Percentiles rank a stretch among this genome's conserved stretches.
Evolutionary conservation across 1,139 yeast species (phyloP).

Genomic region (Pichia sp.): DNA sequence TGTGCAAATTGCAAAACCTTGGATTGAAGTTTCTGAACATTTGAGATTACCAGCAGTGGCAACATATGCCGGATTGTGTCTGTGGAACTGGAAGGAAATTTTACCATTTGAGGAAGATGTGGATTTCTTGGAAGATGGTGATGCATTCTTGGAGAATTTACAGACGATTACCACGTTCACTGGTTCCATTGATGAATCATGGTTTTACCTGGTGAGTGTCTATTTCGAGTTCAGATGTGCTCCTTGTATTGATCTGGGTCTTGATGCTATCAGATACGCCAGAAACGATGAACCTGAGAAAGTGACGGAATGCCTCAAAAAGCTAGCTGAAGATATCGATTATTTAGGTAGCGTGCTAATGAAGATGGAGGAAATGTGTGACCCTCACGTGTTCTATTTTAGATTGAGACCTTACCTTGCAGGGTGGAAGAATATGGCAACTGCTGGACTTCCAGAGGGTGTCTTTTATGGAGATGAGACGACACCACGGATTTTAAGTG

Average conservation of each 20-base stretch:
- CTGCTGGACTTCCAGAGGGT: slow-evolving; percentile 72
- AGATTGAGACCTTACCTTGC: slow-evolving; percentile 85
- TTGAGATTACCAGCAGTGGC: slow-evolving; percentile 80
- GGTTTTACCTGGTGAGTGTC: slow-evolving; percentile 89
- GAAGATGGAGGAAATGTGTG: slow-evolving; percentile 92
- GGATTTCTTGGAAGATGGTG: slow-evolving; percentile 22
- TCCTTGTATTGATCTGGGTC: slow-evolving; percentile 49
- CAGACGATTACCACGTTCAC: slow-evolving; percentile 82
- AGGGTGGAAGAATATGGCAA: slow-evolving; percentile 92
- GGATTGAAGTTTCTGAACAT: slow-evolving; percentile 47
- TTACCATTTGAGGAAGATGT: slow-evolving; percentile 33
- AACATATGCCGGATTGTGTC: slow-evolving; percentile 78
- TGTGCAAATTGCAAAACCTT: slow-evolving; percentile 59
- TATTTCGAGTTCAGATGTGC: slow-evolving; percentile 83
- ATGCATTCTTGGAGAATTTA: slow-evolving; percentile 53
- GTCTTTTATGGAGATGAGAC: slow-evolving; percentile 67
- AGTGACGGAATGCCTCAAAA: slow-evolving; percentile 46
- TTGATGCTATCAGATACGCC: slow-evolving; percentile 55
- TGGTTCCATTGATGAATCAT: slow-evolving; percentile 84
- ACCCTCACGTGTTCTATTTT: slow-evolving; percentile 84
- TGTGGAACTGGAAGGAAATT: slow-evolving; percentile 78
- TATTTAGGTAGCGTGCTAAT: slow-evolving; percentile 65
- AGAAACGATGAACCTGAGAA: slow-evolving; percentile 33
- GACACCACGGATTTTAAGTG: slow-evolving; percentile 57
- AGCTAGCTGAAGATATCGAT: slow-evolving; percentile 71